Evolutionary conservation across 2,329 filamentous ascomycete species (phyloP).

Genomic region (Cladosporium austrohemisphaericum): DNA sequence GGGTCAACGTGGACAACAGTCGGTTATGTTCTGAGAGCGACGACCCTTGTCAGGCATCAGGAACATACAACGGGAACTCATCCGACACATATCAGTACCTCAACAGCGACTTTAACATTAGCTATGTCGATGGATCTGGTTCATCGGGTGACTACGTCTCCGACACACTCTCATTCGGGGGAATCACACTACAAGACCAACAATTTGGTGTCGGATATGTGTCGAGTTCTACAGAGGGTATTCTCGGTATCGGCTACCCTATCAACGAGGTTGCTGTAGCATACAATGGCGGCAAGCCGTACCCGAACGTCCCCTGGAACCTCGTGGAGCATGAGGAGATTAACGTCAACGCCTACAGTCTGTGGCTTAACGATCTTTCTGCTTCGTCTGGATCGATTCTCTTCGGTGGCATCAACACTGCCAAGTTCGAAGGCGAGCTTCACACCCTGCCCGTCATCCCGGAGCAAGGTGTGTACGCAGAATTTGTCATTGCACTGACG

Average conservation of each 20-base stretch:
- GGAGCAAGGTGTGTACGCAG: constrained; percentile 47
- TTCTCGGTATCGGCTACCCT: constrained; percentile 80
- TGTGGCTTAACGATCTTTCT: constrained; percentile 60
- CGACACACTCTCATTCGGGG: constrained; percentile 64
- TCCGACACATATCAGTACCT: constrained; percentile 76
- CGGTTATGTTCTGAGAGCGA: constrained; percentile 49
- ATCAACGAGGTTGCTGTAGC: constrained; percentile 72
- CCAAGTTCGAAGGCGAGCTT: constrained; percentile 65
- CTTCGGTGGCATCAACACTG: constrained; percentile 76
- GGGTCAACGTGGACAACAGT: constrained; percentile 63
- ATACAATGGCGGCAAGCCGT: constrained; percentile 48
- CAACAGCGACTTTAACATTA: constrained; percentile 77
- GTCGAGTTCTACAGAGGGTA: constrained; percentile 60
- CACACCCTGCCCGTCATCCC: constrained; percentile 57
- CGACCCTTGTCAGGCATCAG: constrained; percentile 57
- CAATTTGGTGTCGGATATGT: constrained; percentile 72
- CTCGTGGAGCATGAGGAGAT: constrained; percentile 62
- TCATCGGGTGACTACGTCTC: constrained; percentile 75
- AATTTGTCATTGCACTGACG: constrained; percentile 51
- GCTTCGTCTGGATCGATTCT: constrained; percentile 67
- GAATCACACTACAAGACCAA: constrained; percentile 51
- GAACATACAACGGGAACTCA: constrained; percentile 64
- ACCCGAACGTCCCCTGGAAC: constrained; percentile 61
- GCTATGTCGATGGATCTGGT: constrained; percentile 77
- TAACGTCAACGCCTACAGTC: constrained; percentile 61